Evolutionary conservation across 345 rosid genomes (phyloP), one percentile per base, ranked within the genome.

Genomic region (Hibiscus mutabilis): DNA sequence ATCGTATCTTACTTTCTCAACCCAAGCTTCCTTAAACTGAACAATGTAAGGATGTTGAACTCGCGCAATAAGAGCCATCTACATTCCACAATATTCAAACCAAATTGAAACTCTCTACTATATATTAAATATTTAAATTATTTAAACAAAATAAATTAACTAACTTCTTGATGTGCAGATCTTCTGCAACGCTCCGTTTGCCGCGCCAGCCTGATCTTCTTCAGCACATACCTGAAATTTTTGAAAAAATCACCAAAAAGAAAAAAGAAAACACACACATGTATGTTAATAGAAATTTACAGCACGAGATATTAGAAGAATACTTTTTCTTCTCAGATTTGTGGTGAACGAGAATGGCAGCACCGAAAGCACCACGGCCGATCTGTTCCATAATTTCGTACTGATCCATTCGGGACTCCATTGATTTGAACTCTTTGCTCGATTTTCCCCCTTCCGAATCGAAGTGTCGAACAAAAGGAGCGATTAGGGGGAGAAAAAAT

Each of bases 111-210:
- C 40, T 35, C 40, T 25, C 22, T 46, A 66, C 4, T 47, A n/a
- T 19, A 19, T 6, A n/a, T 35, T 35, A 35, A 6, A 35, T 35
- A 35, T 35, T 51, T 1, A 57, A 62, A 53, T n/a, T 60, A 44
- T 70, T 35, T 13, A 35, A 62, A 69, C 29, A 22, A 42, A 29
- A 73, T 24, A 13, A 24, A 70, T 9, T 56, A 60, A 73, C 72
- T 40, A 63, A 93, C 99, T 87, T 95, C 99, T 81, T 95, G 97
- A 81, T 95, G 97, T 76, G 99, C 99, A 78, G 99, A 95, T 89
- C 92, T 84, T 89, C 40, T 35, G 40, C 40, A 35, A 35, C 40
- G 40, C 40, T 35, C 40, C 40, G 40, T 35, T 35, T 35, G 40
- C 40, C 40, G 40, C 40, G 40, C 40, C 40, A 35, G 40, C 40